Percentiles rank a stretch among this genome's conserved stretches.
Evolutionary conservation across 768 basidiomycete species (phyloP).

Genomic region (Lactifluus volemus): DNA sequence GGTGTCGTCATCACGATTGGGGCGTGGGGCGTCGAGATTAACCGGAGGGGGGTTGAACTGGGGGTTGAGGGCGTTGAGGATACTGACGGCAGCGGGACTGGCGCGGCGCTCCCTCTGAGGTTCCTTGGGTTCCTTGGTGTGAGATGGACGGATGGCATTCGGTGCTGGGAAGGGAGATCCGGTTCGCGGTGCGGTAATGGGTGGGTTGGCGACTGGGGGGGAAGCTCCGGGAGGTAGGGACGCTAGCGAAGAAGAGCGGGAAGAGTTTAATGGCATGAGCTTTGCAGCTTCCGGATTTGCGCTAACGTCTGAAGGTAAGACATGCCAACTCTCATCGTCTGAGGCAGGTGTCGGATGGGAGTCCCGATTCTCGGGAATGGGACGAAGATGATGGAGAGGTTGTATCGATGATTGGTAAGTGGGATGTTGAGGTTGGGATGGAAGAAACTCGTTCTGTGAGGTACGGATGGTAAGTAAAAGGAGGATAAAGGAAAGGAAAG

Average conservation of each 20-base stretch:
- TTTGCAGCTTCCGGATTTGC: conserved; percentile 15
- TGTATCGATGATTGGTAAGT: neutral
- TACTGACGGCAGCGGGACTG: conserved; percentile 37
- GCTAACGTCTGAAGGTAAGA: conserved; percentile 26
- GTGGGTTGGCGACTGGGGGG: conserved; percentile 29
- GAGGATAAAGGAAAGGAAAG: neutral
- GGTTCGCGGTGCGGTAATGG: conserved; percentile 10
- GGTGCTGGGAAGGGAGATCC: conserved; percentile 6
- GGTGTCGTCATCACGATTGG: conserved; percentile 28
- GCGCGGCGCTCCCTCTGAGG: conserved; percentile 24
- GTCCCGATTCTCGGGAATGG: conserved; percentile 6
- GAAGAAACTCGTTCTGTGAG: conserved; percentile 4
- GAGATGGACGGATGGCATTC: conserved; percentile 2
- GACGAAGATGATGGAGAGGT: conserved; percentile 12
- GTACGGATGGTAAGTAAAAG: neutral
- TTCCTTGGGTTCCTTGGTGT: conserved; percentile 21
- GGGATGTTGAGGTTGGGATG: conserved; percentile 3
- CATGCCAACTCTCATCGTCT: conserved; percentile 41
- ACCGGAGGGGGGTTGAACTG: conserved; percentile 24
- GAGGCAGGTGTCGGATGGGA: conserved; percentile 23
- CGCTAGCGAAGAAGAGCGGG: conserved; percentile 44
- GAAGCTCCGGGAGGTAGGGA: conserved; percentile 40
- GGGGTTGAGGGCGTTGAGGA: conserved; percentile 57
- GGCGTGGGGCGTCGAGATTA: conserved; percentile 19
- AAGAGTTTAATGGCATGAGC: conserved; percentile 25